Conservation (phyloP, 2,329 filamentous ascomycete genomes). For the Metarhizium album region DNA sequence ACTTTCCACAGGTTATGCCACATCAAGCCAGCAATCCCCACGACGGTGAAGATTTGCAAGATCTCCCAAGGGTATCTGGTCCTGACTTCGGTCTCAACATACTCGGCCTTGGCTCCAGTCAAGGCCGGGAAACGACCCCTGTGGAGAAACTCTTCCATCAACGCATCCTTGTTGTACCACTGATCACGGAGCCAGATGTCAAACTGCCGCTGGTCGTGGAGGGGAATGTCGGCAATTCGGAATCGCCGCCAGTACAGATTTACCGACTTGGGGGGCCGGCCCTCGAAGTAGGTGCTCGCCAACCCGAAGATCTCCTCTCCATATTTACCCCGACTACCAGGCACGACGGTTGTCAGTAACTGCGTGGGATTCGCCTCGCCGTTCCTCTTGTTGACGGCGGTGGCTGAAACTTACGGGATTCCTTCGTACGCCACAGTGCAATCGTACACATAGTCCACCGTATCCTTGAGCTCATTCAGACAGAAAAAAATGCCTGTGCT, state of each 20-base stretch:
- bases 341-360: constrained; percentile 4
- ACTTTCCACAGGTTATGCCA: constrained; percentile 27
- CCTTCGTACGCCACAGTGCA: constrained; percentile 96
- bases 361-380: too few relatives aligned
- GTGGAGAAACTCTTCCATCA: constrained; percentile 71
- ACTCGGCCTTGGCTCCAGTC: constrained; percentile 33
- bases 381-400: not conserved
- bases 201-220: constrained; percentile 63
- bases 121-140: constrained; percentile 73
- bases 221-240: constrained; percentile 66
- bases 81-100: constrained; percentile 48
- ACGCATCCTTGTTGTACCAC: constrained; percentile 85
- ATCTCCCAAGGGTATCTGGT: constrained; percentile 45
- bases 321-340: constrained; percentile 57
- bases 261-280: constrained; percentile 82
- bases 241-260: constrained; percentile 96
- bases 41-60: constrained; percentile 40
- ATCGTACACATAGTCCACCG: constrained; percentile 77
- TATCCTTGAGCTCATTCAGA: constrained; percentile 60
- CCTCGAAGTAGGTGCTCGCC: constrained; percentile 77
- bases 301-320: constrained; percentile 90
- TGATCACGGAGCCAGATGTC: constrained; percentile 74
- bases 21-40: constrained; percentile 32
- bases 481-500: constrained; percentile 76
- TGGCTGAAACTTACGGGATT: constrained; percentile 56